Base-by-base conservation (phyloP, 805 yeast genomes). In the Pichia rugopelliculosa region DNA sequence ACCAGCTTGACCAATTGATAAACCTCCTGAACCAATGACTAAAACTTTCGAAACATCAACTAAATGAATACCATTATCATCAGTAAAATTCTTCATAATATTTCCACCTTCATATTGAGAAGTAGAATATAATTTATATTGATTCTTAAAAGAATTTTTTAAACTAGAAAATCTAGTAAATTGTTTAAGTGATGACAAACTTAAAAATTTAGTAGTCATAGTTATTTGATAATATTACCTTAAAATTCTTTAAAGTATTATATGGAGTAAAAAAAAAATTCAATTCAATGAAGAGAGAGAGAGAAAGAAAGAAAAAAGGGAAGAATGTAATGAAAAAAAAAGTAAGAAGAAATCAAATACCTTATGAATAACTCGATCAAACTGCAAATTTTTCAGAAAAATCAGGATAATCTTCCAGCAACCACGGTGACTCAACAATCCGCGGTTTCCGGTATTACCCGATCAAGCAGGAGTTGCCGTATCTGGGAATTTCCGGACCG, bases 1-100 rank as follows among this genome's bases (percentile, higher is more conserved):
- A 60, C 98, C 98, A 45, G 98, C 98, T 71, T 91, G 98, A 51
- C 98, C 98, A 65, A 91, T 91, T 46, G 96, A 86, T 48, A 91
- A 74, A 45, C 98, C 99, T 61, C 99, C 99, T 8, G 98, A 91
- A 11, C 99, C 99, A 62, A 91, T 86, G 46, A 91, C 87, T 48
- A 91, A 76, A 8, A 93, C 98, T 60, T 86, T 86, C 53, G 80
- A 72, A 26, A 88, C 96, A 52, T 88, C 95, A 39, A 87, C 96
- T 45, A 88, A 71, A 51, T 77, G 70, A 47, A 77, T 79, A 40
- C 80, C 78, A 54, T 80, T 73, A 52, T 80, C 83, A 56, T 77
- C 83, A 22, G 69, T 70, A 64, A 80, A 79, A 7, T 74, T 70
- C 37, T 76, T 72, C 49, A 82, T 66, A 47, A 82, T 72, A 23